Evolutionary conservation across 768 basidiomycete genomes (phyloP), one percentile per base, ranked within the genome.

Genomic region (Sarcomyxa edulis): DNA sequence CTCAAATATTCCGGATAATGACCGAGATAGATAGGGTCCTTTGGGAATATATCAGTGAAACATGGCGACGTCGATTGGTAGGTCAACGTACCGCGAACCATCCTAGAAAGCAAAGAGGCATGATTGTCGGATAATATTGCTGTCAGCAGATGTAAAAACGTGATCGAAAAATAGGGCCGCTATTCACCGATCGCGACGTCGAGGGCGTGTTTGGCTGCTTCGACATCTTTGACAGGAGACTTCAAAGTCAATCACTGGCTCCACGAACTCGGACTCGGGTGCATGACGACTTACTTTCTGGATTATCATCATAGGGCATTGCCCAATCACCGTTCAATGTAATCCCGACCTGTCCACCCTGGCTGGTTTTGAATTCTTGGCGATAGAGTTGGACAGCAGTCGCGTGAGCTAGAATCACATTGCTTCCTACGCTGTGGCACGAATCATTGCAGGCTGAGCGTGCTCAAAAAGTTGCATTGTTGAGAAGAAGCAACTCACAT

Each of bases 311-410:
- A 44, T 78, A 87, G 6, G 86, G 84, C 55, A 81, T 75, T 22
- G 74, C 66, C 81, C 80, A 85, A 54, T 84, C 81, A 8, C 83
- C 80, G 48, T 86, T 86, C 31, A 87, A 65, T 0, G 85, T 87
- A 51, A 89, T 85, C n/a, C 84, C 84, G 48, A 88, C 83, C 46
- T 69, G 61, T 16, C 84, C 87, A 7, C 71, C 64, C 54, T 86
- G 83, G 1, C 44, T 56, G 3, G 68, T 47, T 59, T 84, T 78
- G 69, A 76, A 88, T 35, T 79, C 58, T 20, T 78, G 70, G 20
- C 81, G 75, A 52, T 86, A 88, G 9, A 78, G 48, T 51, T 84
- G 76, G 32, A 76, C 74, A 14, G 78, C 79, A 44, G 71, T 53
- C 0, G 83, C 85, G 47, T 88, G 87, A 1, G 86, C 68, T 18